Evolutionary conservation across 106 monocot genomes (phyloP), one percentile per base, ranked within the genome.

Genomic region (Vanilla planifolia): DNA sequence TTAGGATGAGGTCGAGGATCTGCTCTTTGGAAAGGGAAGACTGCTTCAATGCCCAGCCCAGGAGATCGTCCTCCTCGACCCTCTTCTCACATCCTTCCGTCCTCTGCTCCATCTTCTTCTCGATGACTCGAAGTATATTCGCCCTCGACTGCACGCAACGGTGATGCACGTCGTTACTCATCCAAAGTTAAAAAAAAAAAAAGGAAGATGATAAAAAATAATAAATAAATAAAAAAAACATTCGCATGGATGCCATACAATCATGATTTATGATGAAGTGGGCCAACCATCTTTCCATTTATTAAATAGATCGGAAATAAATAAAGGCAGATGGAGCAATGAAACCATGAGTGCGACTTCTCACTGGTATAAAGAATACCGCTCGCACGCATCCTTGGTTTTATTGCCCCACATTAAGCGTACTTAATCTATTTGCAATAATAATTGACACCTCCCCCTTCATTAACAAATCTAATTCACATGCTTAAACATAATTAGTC

Each of bases 1-100:
- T 99, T 4, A 96, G 72, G 13, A 92, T 43, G 16, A 99, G 66
- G 57, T 99, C 98, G 7, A 85, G 77, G 23, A 99, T 92, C 50
- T 99, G 98, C 23, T 99, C 98, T 34, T 76, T 88, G 3, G 81
- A 80, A 0, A 99, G 77, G 58, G 70, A 71, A 3, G 87, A 80
- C n/a, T 88, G 73, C 48, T 74, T 85, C 59, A 85, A 21, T 22
- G 77, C 81, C 98, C 81, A 85, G 1, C 66, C 67, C 3, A 99
- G 74, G 11, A 98, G 85, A 60, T 98, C 98, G 15, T 91, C 96
- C 56, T 76, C 77, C 21, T 84, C 79, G 37, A 37, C 10, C 37
- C 10, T 10, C 37, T 10, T 10, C 29, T 56, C 33, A n/a, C 30
- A 42, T 50, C 39, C 28, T 64, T 10, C 43, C 17, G 62, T 53